Percentiles rank a stretch among this genome's conserved stretches.
phyloP scores from a whole-genome alignment of 371 early-diverging fungal species.

The Chytridiales sp. region DNA sequence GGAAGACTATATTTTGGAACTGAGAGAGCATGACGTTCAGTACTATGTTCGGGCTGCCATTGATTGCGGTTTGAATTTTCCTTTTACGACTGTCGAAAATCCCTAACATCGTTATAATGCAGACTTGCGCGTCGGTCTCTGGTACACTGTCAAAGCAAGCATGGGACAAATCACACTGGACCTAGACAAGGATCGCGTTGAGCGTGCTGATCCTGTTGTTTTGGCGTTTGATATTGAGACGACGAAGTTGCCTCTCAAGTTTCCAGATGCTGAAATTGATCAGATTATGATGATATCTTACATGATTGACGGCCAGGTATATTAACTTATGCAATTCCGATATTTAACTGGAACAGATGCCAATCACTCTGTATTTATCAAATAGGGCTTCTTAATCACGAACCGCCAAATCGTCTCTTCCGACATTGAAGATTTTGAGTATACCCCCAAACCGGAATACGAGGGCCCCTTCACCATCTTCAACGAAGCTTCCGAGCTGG shows the following conservation, averaged over 20 bases:
- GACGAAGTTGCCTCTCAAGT: constrained; percentile 97
- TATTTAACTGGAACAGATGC: background rate
- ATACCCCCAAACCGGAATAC: constrained; percentile 96
- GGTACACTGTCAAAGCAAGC: constrained; percentile 77
- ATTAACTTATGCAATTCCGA: constrained; percentile 14
- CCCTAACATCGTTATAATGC: constrained; percentile 2
- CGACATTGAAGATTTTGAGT: constrained; percentile 98
- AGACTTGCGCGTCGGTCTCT: constrained; percentile 94
- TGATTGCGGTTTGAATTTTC: constrained; percentile 66
- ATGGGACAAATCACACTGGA: constrained; percentile 59
- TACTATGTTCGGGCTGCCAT: constrained; percentile 93
- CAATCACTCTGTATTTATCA: background rate
- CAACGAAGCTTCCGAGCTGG: constrained; percentile 91
- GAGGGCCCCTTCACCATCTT: constrained; percentile 95
- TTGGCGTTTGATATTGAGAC: constrained; percentile 99
- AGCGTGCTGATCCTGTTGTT: constrained; percentile 94
- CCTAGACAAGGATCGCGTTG: constrained; percentile 80
- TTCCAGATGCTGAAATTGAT: constrained; percentile 94
- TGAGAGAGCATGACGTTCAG: constrained; percentile 93
- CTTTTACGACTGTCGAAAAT: background rate
- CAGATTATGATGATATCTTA: constrained; percentile 99
- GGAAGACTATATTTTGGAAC: constrained; percentile 63
- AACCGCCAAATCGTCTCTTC: constrained; percentile 96
- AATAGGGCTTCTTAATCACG: constrained; percentile 93
- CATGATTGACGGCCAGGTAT: constrained; percentile 94